A percentile compares a stretch with the other conserved stretches of the same genome.
Conservation (phyloP, 352 stramenopile species). For the Aphanomyces astaci region DNA sequence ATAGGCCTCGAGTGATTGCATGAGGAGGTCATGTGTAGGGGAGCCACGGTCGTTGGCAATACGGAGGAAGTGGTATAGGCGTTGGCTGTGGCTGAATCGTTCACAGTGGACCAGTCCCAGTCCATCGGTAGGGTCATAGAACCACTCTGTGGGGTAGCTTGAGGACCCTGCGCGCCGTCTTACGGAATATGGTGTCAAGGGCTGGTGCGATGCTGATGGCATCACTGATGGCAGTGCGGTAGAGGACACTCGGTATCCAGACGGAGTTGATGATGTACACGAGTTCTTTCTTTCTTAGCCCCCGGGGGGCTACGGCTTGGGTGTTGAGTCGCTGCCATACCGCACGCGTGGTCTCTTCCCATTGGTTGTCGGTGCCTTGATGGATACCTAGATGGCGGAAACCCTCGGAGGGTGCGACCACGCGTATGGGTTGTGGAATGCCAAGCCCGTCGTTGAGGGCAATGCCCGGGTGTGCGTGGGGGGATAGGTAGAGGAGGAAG, state of each 20-base stretch:
- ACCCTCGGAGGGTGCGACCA: too few relatives aligned
- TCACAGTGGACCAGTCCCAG: neutral
- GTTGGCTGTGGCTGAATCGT: neutral
- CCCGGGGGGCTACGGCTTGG: neutral
- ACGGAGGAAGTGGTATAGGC: too few relatives aligned
- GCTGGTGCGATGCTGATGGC: neutral
- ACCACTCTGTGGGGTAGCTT: too few relatives aligned
- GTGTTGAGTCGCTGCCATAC: too few relatives aligned
- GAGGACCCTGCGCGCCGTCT: too few relatives aligned
- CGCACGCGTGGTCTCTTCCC: too few relatives aligned
- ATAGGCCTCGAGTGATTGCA: neutral
- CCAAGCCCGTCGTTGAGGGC: too few relatives aligned
- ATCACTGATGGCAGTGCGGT: neutral
- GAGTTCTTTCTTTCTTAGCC: too few relatives aligned
- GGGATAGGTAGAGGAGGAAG: neutral
- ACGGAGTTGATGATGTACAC: too few relatives aligned
- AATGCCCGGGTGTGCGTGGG: neutral
- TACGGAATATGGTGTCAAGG: neutral
- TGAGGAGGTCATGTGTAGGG: neutral
- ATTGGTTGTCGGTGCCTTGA: too few relatives aligned
- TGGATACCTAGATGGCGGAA: too few relatives aligned
- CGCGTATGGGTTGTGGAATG: too few relatives aligned
- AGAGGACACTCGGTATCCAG: neutral
- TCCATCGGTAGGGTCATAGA: neutral
- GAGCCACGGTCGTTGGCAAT: neutral